Evolutionary conservation across 495 filamentous ascomycete genomes (phyloP).

Genomic region (Rostrohypoxylon terebratum): DNA sequence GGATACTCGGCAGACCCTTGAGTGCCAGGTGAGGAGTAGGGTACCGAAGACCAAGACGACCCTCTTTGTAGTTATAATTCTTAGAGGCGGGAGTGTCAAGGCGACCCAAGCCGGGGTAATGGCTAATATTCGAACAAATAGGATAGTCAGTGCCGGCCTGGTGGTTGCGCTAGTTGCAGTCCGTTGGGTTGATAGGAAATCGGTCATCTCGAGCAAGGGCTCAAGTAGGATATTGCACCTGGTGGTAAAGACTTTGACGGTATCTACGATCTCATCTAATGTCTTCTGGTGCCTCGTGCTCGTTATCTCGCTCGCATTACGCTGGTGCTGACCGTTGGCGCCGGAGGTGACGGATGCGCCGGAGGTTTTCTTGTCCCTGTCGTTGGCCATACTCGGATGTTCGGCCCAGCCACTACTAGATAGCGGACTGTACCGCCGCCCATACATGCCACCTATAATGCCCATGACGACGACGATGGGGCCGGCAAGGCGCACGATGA

Average conservation of each 20-base stretch:
- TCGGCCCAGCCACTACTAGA: conserved; percentile 83
- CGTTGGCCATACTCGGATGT: conserved; percentile 44
- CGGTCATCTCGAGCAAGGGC: conserved; percentile 86
- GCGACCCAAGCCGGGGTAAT: conserved; percentile 88
- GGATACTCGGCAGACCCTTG: conserved; percentile 83
- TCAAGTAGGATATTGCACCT: conserved; percentile 93
- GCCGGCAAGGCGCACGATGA: conserved; percentile 79
- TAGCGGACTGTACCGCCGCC: conserved; percentile 86
- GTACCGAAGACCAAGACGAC: conserved; percentile 84
- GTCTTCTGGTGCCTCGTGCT: conserved; percentile 80
- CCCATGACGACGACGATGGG: conserved; percentile 82
- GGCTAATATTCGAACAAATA: conserved; percentile 89
- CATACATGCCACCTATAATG: conserved; percentile 93
- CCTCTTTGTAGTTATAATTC: conserved; percentile 87
- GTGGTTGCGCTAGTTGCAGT: conserved; percentile 94
- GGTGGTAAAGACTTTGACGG: conserved; percentile 84
- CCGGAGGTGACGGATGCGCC: conserved; percentile 55
- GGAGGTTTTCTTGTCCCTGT: conserved; percentile 59
- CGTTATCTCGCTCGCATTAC: conserved; percentile 68
- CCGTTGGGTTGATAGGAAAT: conserved; percentile 91
- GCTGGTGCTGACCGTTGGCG: conserved; percentile 59
- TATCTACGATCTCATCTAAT: conserved; percentile 96
- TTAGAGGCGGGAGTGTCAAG: conserved; percentile 82
- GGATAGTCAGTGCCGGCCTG: conserved; percentile 85
- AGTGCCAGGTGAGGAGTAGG: conserved; percentile 88